Evolutionary conservation across 2,329 filamentous ascomycete species (phyloP).

Genomic region (Aureobasidium melanogenum): DNA sequence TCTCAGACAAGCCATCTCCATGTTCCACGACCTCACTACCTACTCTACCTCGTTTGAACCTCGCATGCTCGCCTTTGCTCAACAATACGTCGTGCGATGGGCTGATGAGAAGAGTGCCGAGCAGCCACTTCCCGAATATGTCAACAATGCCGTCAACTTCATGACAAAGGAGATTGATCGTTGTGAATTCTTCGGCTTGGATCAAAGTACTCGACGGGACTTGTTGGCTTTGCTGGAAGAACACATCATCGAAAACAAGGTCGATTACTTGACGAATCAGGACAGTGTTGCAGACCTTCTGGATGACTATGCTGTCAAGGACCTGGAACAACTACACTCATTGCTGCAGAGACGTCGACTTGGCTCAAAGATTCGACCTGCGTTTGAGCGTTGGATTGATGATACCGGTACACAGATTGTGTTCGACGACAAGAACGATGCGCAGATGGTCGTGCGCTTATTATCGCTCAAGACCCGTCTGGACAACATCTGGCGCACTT

Average conservation of each 20-base stretch:
- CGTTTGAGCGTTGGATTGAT: constrained; percentile 74
- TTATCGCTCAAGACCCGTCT: constrained; percentile 72
- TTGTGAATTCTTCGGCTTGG: constrained; percentile 73
- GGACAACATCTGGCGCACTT: constrained; percentile 65
- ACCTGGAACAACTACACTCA: constrained; percentile 68
- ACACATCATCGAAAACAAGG: constrained; percentile 60
- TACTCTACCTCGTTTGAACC: constrained; percentile 67
- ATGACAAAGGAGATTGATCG: constrained; percentile 64
- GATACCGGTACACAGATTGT: constrained; percentile 68
- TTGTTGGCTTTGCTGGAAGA: constrained; percentile 65
- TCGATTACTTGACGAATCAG: constrained; percentile 34
- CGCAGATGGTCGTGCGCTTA: constrained; percentile 79
- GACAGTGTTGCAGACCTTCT: constrained; percentile 64
- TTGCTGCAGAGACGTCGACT: constrained; percentile 65
- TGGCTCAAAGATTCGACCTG: constrained; percentile 57
- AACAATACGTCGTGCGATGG: constrained; percentile 60
- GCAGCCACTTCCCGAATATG: constrained; percentile 63
- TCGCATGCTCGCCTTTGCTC: constrained; percentile 58
- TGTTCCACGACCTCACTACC: constrained; percentile 11
- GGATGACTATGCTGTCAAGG: constrained; percentile 57
- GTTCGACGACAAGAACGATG: constrained; percentile 65
- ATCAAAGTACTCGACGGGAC: constrained; percentile 70
- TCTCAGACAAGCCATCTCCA: constrained; percentile 59
- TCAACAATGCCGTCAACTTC: constrained; percentile 58
- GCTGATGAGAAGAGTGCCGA: constrained; percentile 55